Evolutionary conservation across 805 yeast species (phyloP).

Genomic region (Lipomyces anomalus): DNA sequence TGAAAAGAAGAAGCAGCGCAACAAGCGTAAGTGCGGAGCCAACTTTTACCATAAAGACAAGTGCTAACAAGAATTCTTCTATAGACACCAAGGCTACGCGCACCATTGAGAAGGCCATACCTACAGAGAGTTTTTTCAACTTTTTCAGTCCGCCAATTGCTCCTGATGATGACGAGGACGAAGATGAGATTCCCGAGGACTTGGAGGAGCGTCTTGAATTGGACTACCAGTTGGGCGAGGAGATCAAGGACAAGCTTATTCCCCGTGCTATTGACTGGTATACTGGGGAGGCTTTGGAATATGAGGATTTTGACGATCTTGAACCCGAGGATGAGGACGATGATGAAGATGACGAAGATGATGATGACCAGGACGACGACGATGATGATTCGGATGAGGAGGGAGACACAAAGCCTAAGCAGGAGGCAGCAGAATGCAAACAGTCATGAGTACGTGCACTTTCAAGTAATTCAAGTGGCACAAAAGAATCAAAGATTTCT

Average conservation of each 20-base stretch:
- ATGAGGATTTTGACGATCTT: conserved; percentile 57
- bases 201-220: conserved; percentile 79
- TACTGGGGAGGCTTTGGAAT: conserved; percentile 92
- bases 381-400: conserved; percentile 39
- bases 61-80: conserved; percentile 22
- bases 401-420: conserved; percentile 41
- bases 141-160: conserved; percentile 92
- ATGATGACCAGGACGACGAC: conserved; percentile 42
- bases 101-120: conserved; percentile 88
- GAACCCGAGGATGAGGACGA: conserved; percentile 58
- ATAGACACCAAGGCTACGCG: conserved; percentile 83
- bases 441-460: conserved; percentile 35
- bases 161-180: conserved; percentile 54
- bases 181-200: conserved; percentile 50
- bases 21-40: conserved; percentile 45
- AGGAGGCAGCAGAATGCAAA: conserved; percentile 56
- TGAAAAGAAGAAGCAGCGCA: conserved; percentile 95
- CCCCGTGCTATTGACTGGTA: conserved; percentile 99
- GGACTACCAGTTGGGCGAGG: conserved; percentile 95
- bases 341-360: conserved; percentile 57
- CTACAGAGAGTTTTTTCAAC: conserved; percentile 92
- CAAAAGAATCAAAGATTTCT: not conserved
- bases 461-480: not conserved
- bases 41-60: too few species aligned
- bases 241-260: conserved; percentile 87